Evolutionary conservation across 2,329 filamentous ascomycete species (phyloP).

Genomic region (Fusarium anguioides): DNA sequence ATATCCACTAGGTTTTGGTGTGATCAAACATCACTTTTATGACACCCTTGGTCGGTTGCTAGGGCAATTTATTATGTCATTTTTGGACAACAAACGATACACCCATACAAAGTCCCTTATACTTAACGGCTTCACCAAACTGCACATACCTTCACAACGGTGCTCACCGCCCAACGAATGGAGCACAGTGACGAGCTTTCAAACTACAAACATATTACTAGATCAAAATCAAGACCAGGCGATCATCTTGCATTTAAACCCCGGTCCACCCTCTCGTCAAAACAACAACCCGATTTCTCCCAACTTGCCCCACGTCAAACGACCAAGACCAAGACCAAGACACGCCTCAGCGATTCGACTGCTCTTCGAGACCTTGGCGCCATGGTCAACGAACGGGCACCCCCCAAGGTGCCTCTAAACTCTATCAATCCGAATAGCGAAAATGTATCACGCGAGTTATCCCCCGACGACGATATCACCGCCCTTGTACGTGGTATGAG

Average conservation of each 20-base stretch:
- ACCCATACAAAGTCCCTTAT: conserved; percentile 25
- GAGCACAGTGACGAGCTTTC: conserved; percentile 12
- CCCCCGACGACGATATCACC: conserved; percentile 51
- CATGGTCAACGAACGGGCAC: conserved; percentile 63
- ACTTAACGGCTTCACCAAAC: conserved; percentile 30
- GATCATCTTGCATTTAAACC: conserved; percentile 41
- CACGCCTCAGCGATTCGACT: conserved; percentile 17
- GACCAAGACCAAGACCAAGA: conserved; percentile 5
- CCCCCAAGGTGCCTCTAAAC: conserved; percentile 57
- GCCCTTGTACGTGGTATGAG: conserved; percentile 48
- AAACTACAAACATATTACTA: background rate
- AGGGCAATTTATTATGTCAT: conserved; percentile 45
- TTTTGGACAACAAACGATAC: conserved; percentile 21
- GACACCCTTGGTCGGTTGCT: conserved; percentile 33
- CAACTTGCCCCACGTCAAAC: conserved; percentile 17
- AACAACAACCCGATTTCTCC: conserved; percentile 33
- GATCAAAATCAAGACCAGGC: conserved; percentile 28
- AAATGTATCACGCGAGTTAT: conserved; percentile 40
- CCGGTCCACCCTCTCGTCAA: conserved; percentile 26
- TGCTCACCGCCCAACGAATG: conserved; percentile 21
- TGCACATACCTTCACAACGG: conserved; percentile 30
- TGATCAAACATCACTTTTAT: background rate
- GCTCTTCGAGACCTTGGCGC: conserved; percentile 36
- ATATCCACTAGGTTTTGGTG: background rate
- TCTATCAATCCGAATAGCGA: conserved; percentile 51